phyloP scores from a whole-genome alignment of 2,329 filamentous ascomycete genomes.

The Colletotrichum cuscutae region DNA sequence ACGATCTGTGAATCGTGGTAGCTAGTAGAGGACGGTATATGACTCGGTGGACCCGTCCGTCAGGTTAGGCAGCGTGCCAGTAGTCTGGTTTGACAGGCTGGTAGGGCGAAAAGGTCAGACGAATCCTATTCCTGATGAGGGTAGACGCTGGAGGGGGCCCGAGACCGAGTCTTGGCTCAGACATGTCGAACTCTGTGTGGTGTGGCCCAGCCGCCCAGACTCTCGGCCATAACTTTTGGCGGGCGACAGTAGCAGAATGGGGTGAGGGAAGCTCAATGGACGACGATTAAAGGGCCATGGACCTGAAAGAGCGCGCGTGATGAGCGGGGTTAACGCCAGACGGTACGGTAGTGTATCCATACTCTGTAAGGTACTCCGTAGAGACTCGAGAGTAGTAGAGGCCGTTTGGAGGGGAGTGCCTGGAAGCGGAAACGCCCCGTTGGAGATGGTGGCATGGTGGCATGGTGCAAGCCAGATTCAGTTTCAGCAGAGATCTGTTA shows the following conservation, averaged over 20 bases:
- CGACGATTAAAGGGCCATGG: background rate
- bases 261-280: background rate
- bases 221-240: background rate
- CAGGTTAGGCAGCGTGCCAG: constrained; percentile 29
- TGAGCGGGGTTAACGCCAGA: background rate
- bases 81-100: constrained; percentile 28
- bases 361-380: no score
- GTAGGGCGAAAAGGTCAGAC: constrained; percentile 25
- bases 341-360: background rate
- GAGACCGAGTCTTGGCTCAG: constrained; percentile 17
- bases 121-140: constrained; percentile 26
- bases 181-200: constrained; percentile 5
- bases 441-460: background rate
- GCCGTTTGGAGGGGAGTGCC: background rate
- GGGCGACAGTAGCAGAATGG: background rate
- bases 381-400: background rate
- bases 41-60: constrained; percentile 31
- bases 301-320: constrained; percentile 17
- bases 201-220: constrained; percentile 1
- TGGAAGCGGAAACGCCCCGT: constrained; percentile 3
- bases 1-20: constrained; percentile 4
- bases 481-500: constrained; percentile 23
- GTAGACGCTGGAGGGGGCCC: constrained; percentile 17
- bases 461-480: constrained; percentile 23
- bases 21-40: background rate